phyloP scores from a whole-genome alignment of 495 filamentous ascomycete species.

The Cetradonia linearis region DNA sequence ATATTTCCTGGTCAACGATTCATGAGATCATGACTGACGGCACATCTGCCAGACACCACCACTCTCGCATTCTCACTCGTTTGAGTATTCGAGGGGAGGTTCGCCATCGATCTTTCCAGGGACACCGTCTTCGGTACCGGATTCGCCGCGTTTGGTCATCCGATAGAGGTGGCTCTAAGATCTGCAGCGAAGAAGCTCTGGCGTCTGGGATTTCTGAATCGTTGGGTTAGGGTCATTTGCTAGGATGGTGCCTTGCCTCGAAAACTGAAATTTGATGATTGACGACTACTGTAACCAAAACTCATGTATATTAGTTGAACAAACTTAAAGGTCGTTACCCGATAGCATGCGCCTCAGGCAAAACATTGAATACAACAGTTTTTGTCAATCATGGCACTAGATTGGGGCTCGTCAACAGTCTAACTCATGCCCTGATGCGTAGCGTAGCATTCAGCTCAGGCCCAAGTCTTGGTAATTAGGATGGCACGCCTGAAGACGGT shows the following conservation, averaged over 20 bases:
- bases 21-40: slow-evolving; percentile 20
- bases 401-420: background rate
- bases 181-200: background rate
- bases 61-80: slow-evolving; percentile 71
- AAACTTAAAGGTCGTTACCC: background rate
- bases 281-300: slow-evolving; percentile 3
- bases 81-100: slow-evolving; percentile 60
- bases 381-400: background rate
- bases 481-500: slow-evolving; percentile 6
- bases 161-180: slow-evolving; percentile 5
- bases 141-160: slow-evolving; percentile 43
- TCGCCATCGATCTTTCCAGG: slow-evolving; percentile 54
- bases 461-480: background rate
- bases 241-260: background rate
- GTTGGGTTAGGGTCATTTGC: background rate
- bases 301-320: slow-evolving; percentile 4
- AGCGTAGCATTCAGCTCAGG: background rate
- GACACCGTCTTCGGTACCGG: slow-evolving; percentile 59
- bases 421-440: background rate
- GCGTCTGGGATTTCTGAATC: background rate
- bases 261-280: background rate
- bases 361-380: too few species aligned
- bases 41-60: slow-evolving; percentile 63
- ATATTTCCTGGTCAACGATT: slow-evolving; percentile 8
- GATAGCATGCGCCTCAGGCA: background rate